phyloP scores from a whole-genome alignment of 2,329 filamentous ascomycete species.

The Claviceps pazoutovae region DNA sequence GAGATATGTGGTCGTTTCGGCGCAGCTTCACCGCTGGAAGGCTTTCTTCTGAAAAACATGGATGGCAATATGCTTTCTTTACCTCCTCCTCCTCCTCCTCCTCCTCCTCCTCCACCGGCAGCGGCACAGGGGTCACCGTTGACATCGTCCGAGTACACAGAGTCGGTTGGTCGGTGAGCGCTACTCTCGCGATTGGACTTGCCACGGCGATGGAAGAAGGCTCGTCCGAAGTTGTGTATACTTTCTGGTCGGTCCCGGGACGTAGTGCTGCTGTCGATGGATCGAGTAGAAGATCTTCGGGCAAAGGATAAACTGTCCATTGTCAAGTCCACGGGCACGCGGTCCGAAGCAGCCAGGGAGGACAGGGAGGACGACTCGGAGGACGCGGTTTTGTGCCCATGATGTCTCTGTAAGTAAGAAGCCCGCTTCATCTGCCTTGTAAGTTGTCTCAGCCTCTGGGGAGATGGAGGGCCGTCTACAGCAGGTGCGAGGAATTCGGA shows the following conservation, averaged over 20 bases:
- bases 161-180: conserved; percentile 33
- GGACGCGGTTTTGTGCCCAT: conserved; percentile 27
- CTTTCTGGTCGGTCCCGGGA: conserved; percentile 43
- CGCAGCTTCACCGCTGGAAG: conserved; percentile 19
- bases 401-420: conserved; percentile 25
- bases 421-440: conserved; percentile 44
- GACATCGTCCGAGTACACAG: conserved; percentile 32
- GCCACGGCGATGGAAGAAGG: conserved; percentile 41
- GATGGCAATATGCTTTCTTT: conserved; percentile 35
- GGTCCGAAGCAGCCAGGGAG: conserved; percentile 27
- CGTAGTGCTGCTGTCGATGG: conserved; percentile 37
- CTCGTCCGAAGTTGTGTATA: conserved; percentile 44
- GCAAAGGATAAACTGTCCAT: conserved; percentile 36
- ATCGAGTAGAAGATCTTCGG: conserved; percentile 42
- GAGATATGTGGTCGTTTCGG: conserved; percentile 41
- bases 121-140: conserved; percentile 19
- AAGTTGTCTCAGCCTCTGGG: conserved; percentile 42
- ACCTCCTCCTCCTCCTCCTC: conserved; percentile 6
- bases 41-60: conserved; percentile 37
- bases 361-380: conserved; percentile 42
- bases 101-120: conserved; percentile 23
- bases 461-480: conserved; percentile 46
- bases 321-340: conserved; percentile 34
- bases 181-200: conserved; percentile 37
- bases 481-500: conserved; percentile 41